phyloP scores from a whole-genome alignment of 306 rosid species.

The Hippophae tibetana region DNA sequence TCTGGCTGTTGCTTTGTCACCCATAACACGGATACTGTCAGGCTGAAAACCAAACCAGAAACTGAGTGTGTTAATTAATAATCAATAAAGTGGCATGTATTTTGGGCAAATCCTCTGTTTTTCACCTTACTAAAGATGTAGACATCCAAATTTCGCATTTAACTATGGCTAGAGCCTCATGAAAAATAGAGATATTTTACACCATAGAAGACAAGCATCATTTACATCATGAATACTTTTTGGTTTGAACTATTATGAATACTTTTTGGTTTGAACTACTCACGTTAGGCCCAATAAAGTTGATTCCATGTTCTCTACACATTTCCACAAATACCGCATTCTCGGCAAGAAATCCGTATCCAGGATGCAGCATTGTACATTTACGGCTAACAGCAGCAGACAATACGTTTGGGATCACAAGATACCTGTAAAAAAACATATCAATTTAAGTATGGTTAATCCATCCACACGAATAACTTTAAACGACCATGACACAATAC shows the following conservation, averaged over 20 bases:
- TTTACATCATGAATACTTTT: not conserved
- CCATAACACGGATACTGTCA: constrained; percentile 90
- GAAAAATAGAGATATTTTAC: not conserved
- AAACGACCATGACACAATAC: constrained; percentile 1
- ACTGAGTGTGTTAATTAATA: not conserved
- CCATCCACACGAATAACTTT: constrained; percentile 4
- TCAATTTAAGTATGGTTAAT: not conserved
- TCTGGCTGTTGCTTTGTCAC: constrained; percentile 93
- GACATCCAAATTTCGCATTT: no score
- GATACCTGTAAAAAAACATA: constrained; percentile 47
- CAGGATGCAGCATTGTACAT: constrained; percentile 96
- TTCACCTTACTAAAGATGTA: no score
- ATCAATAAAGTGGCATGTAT: not conserved
- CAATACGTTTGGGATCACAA: constrained; percentile 69
- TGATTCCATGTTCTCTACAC: constrained; percentile 86
- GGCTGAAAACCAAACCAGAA: constrained; percentile 48
- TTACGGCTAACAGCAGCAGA: constrained; percentile 72
- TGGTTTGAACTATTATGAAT: not conserved
- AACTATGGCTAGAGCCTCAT: no score
- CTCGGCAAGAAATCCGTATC: constrained; percentile 97
- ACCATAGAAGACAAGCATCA: not conserved
- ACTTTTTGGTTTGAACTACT: constrained; percentile 17
- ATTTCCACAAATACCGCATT: constrained; percentile 91
- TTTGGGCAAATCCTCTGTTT: not conserved
- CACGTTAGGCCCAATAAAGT: constrained; percentile 94